Base-by-base conservation (phyloP, 1,284 basidiomycete genomes). In the Apiotrichum sp. region DNA sequence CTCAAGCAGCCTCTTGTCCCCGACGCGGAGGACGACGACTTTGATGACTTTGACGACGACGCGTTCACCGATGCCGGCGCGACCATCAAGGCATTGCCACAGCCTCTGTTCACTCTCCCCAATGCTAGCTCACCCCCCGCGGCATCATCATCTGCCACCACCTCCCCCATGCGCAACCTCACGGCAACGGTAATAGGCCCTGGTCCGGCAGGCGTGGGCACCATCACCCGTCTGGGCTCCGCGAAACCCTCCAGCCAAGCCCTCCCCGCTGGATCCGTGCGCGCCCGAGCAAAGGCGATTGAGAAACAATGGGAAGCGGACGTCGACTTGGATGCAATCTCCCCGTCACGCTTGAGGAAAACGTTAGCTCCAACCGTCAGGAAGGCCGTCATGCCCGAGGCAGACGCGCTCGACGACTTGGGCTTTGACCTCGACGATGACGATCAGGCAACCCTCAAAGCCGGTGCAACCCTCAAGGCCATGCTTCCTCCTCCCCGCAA, bases 401-500 rank as follows among this genome's bases (percentile, higher is more conserved):
- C 67, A 10, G 59, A 69, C 45, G 71, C 66, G 0, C 60, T 72
- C 35, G 72, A 74, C 56, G 68, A 68, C 41, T 58, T 74, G 8
- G 72, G 65, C 43, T 62, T 67, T 31, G 67, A 69, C 41, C 55
- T 70, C 8, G 65, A 66, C n/a, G 67, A 72, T n/a, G 69, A 69
- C 14, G 61, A 70, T 43, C 66, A 74, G 47, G 68, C 65, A 13
- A 74, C 73, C 1, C 52, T 76, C 40, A 73, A 71, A 59, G 73
- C 72, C 8, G 66, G 70, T 8, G 68, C 67, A 0, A 71, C 69
- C 6, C 57, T 72, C 52, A 72, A 70, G 63, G 73, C 70, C 11
- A 62, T 69, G 56, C 56, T 74, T 11, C 72, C 71, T 1, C 70
- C 68, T 10, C 66, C 65, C 1, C 56, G 62, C 14, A n/a, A 47